Evolutionary conservation across 805 yeast species (phyloP), one percentile per base, ranked within the genome.

Genomic region (Yamadazyma ubonensis): DNA sequence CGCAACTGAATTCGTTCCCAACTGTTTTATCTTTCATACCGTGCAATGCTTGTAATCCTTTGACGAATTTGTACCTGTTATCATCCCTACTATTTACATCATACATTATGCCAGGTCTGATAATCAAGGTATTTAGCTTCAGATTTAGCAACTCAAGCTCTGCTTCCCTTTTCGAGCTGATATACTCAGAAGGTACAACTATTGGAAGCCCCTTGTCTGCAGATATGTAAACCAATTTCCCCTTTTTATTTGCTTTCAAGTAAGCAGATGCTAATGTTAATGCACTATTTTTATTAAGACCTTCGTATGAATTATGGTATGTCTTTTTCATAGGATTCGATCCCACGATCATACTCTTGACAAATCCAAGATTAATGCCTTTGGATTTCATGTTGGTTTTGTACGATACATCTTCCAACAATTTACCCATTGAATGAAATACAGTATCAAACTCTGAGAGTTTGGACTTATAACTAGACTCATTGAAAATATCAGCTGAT

Each of bases 41-140:
- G 46, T 73, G 68, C 30, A 75, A 61, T 3, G 70, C 20, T 33
- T 70, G 65, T 19, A 84, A 57, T 2, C 70, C 59, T 16, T 53
- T 38, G 9, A 46, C 47, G 4, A 46, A 11, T 45, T 12, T 6
- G 31, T 41, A 36, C 31, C 51, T 36, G 35, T 42, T 44, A 23
- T 36, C 32, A 14, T 32, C 35, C 9, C 28, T 53, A 26, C 48
- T 51, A 16, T 39, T 33, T 14, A 70, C 77, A 54, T 86, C 95
- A 53, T 65, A 84, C 89, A 89, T 81, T 50, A 88, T 78, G 0
- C 95, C 95, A 0, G 96, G 96, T 44, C 96, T 71, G 61, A 86
- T 46, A 11, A 84, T 57, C 2, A 89, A 77, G 0, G 83, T 66
- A 41, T 91, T 71, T 17, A 86, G 63, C 1, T 56, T 56, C 2